Conservation (phyloP, 768 basidiomycete species). For the Suillus occidentalis region DNA sequence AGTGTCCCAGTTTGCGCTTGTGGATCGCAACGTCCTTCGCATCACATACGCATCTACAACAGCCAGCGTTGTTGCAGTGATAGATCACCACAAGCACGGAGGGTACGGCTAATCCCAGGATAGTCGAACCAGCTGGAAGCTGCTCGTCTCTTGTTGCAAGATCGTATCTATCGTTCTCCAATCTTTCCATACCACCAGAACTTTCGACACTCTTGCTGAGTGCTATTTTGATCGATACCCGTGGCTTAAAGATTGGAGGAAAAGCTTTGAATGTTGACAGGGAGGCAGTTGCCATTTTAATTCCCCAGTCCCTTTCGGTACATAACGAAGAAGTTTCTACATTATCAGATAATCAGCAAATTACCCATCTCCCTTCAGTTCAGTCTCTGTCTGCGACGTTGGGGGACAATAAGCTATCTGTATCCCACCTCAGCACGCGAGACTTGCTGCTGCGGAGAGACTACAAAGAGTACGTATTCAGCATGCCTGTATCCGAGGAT, state of each 20-base stretch:
- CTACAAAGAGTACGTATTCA: constrained; percentile 82
- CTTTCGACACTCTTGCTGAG: constrained; percentile 78
- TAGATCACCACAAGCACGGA: constrained; percentile 95
- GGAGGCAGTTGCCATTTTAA: constrained; percentile 62
- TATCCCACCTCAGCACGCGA: constrained; percentile 63
- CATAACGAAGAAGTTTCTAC: constrained; percentile 17
- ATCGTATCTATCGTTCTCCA: constrained; percentile 18
- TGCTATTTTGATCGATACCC: constrained; percentile 86
- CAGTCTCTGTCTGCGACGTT: constrained; percentile 49
- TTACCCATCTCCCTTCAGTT: constrained; percentile 36
- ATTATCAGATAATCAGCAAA: constrained; percentile 22
- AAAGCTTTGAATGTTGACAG: constrained; percentile 72
- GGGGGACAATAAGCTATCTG: constrained; percentile 56
- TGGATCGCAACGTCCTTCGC: constrained; percentile 85
- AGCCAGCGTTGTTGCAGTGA: constrained; percentile 65
- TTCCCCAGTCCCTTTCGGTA: constrained; percentile 52
- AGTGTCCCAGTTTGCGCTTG: constrained; percentile 68
- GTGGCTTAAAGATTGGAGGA: constrained; percentile 71
- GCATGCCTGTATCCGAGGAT: constrained; percentile 35
- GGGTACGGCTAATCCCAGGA: constrained; percentile 64
- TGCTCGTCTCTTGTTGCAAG: constrained; percentile 69
- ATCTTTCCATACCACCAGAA: constrained; percentile 43
- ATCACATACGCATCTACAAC: constrained; percentile 39
- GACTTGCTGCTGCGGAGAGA: constrained; percentile 93
- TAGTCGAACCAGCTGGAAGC: constrained; percentile 72